Evolutionary conservation across 352 stramenopile species (phyloP).

Genomic region (Globisporangium rhizosaccharum): DNA sequence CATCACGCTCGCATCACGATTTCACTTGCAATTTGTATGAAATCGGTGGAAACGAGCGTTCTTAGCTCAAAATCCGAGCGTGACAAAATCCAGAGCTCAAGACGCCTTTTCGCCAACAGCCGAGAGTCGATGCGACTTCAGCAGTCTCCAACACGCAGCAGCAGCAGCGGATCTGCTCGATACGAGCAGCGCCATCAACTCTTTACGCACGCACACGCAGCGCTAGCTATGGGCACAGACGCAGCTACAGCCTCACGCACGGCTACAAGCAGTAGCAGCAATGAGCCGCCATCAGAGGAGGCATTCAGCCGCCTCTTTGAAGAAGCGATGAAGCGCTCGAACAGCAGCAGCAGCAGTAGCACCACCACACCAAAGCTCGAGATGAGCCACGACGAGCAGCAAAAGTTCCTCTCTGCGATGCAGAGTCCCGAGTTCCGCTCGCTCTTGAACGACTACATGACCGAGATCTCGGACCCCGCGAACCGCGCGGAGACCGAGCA

Average conservation of each 20-base stretch:
- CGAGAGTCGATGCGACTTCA: background rate
- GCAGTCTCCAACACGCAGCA: background rate
- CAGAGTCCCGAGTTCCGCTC: constrained; percentile 88
- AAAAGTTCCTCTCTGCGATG: constrained; percentile 89
- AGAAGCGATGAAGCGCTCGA: background rate
- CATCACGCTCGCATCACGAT: too few relatives aligned
- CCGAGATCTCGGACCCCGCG: constrained; percentile 89
- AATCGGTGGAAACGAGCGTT: too few relatives aligned
- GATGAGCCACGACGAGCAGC: constrained; percentile 60
- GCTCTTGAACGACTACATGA: constrained; percentile 92
- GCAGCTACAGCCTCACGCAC: background rate
- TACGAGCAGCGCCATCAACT: background rate
- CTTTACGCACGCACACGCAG: too few relatives aligned
- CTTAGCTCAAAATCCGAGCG: background rate
- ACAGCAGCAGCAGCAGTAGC: constrained; percentile 3
- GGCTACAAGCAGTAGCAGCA: background rate
- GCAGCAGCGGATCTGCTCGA: too few relatives aligned
- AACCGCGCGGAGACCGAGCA: constrained; percentile 87
- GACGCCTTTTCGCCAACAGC: background rate
- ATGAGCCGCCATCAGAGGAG: background rate
- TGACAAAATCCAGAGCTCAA: background rate
- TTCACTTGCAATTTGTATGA: too few relatives aligned
- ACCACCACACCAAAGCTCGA: constrained; percentile 10
- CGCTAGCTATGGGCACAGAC: too few relatives aligned
- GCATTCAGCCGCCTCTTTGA: background rate